Conservation (phyloP, 1,284 basidiomycete genomes). For the Cryptococcus hybrid region DNA sequence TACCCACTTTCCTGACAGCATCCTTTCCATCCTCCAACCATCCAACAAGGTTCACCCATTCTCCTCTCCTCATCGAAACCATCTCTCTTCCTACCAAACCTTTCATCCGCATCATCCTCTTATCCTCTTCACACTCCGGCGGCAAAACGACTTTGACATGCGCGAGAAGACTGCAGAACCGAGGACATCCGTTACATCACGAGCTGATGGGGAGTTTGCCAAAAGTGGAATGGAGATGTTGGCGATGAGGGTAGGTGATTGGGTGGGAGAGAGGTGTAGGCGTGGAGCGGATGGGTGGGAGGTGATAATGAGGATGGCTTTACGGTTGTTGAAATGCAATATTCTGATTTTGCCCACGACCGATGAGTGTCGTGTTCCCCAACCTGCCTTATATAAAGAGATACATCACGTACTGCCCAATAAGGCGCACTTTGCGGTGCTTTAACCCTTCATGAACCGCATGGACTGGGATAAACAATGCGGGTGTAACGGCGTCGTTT, state of each 20-base stretch:
- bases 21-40: conserved; percentile 27
- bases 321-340: conserved; percentile 9
- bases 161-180: background rate
- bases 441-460: background rate
- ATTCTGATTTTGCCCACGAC: conserved; percentile 6
- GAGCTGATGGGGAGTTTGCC: conserved; percentile 14
- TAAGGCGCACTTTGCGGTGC: conserved; percentile 22
- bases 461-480: background rate
- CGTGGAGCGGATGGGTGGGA: background rate
- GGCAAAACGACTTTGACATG: background rate
- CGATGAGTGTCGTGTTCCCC: background rate
- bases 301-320: conserved; percentile 8
- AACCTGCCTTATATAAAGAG: background rate
- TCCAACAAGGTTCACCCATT: conserved; percentile 30
- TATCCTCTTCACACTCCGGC: background rate
- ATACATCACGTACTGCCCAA: conserved; percentile 25
- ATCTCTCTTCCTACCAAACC: conserved; percentile 13
- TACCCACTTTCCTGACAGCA: conserved; percentile 16
- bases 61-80: conserved; percentile 20
- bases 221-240: conserved; percentile 25
- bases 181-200: conserved; percentile 9
- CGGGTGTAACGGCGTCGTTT: background rate
- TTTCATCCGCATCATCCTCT: background rate
- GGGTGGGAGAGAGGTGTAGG: background rate
- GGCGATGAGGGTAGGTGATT: conserved; percentile 19